Base-by-base conservation (phyloP, 106 monocot species). In the Dioscorea zingiberensis region DNA sequence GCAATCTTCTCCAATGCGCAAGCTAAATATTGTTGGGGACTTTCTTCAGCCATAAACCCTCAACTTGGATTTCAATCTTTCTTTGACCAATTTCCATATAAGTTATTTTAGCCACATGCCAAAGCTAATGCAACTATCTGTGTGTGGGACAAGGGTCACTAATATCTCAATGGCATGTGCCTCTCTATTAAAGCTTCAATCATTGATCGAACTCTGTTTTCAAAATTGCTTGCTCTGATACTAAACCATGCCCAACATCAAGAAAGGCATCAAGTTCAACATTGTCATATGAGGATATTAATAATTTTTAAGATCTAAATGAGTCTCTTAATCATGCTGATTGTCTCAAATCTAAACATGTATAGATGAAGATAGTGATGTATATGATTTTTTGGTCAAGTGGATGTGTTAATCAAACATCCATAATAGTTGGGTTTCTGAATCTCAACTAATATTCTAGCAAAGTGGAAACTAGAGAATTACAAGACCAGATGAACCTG, bases 401-500 rank as follows among this genome's bases (percentile, higher is more conserved):
- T 97, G 97, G 97, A 85, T 86, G 27, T 91, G 97, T 9, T 76
- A 69, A 75, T 97, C 97, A 32, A 79, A 88, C 63, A 88, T 97
- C 61, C 97, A 97, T 54, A 97, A 85, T 70, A 88, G 70, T 54
- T 97, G 97, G 97, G 48, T 97, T 74, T 63, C 97, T 55, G 97
- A 97, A 65, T 64, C 74, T 12, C 63, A 86, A 67, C 28, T 97
- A 97, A 88, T 80, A 18, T 63, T 77, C 53, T 97, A 46, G 91
- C 97, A 44, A 97, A 88, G 77, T 74, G 88, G 65, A 97, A 97
- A 65, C 62, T 97, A 44, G 92, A 97, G 61, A 97, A 97, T 54
- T 97, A 97, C 75, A 85, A 82, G 64, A 86, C 97, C 47, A 65
- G 84, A 97, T 80, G 88, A 88, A 80, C 70, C 88, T 70, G 73